A percentile compares a stretch with the other conserved stretches of the same genome.
Conservation (phyloP, 345 rosid species). For the Triadica sebifera region DNA sequence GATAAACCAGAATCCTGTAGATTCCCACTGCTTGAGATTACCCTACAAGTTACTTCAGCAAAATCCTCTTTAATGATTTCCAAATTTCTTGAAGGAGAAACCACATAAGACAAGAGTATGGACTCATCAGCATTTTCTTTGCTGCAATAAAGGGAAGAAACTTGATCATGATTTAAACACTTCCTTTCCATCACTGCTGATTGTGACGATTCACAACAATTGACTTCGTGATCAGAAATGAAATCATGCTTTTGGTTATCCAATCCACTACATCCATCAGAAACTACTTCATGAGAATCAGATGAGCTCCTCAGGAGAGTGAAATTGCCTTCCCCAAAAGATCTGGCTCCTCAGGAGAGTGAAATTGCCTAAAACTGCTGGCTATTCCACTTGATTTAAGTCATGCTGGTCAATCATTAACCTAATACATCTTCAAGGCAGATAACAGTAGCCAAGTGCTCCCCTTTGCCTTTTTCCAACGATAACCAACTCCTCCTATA, state of each 20-base stretch:
- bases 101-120: constrained; percentile 10
- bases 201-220: constrained; percentile 19
- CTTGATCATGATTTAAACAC: neutral
- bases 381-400: constrained; percentile 8
- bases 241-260: constrained; percentile 7
- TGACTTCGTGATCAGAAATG: constrained; percentile 16
- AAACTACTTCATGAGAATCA: constrained; percentile 3
- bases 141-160: constrained; percentile 3
- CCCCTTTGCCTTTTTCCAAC: neutral
- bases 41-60: constrained; percentile 5
- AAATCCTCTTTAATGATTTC: constrained; percentile 9
- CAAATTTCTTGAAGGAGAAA: constrained; percentile 16
- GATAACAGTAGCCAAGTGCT: neutral
- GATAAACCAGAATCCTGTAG: constrained; percentile 5
- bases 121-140: constrained; percentile 14
- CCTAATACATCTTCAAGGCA: neutral
- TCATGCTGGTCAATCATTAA: constrained; percentile 5
- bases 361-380: neutral
- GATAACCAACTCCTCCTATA: neutral
- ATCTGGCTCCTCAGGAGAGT: constrained; percentile 4
- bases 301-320: neutral
- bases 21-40: neutral
- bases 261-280: constrained; percentile 8
- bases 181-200: constrained; percentile 12
- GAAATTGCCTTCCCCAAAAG: neutral